Conservation (phyloP, 1,284 basidiomycete species). For the Thelephora terrestris region DNA sequence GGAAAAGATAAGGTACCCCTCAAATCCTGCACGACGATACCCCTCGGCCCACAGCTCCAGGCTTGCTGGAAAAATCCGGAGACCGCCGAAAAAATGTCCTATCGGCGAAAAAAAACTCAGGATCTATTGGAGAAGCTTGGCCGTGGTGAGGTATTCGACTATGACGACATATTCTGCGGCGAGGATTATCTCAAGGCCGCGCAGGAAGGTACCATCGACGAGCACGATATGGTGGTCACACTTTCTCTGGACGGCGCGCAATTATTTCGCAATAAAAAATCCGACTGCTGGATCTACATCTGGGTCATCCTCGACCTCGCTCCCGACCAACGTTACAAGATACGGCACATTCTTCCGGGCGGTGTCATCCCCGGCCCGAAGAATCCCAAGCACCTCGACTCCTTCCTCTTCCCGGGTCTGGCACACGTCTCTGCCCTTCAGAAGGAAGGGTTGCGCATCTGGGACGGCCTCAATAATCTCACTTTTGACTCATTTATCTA, state of each 20-base stretch:
- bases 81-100: conserved; percentile 10
- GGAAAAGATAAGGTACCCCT: conserved; percentile 8
- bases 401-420: conserved; percentile 26
- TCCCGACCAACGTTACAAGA: conserved; percentile 12
- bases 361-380: conserved; percentile 23
- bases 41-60: conserved; percentile 18
- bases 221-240: conserved; percentile 18
- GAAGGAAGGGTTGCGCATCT: conserved; percentile 14
- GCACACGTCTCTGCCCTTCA: conserved; percentile 16
- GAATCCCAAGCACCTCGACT: conserved; percentile 26
- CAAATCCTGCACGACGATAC: conserved; percentile 17
- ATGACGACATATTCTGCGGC: conserved; percentile 10
- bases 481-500: conserved; percentile 11
- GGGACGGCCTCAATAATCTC: conserved; percentile 16
- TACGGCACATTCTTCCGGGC: conserved; percentile 17
- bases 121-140: conserved; percentile 11
- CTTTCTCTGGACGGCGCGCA: conserved; percentile 25
- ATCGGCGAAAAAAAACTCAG: conserved; percentile 8
- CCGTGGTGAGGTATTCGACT: conserved; percentile 2
- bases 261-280: conserved; percentile 23
- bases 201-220: conserved; percentile 8
- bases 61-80: conserved; percentile 9
- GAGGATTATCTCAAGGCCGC: conserved; percentile 14
- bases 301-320: conserved; percentile 10
- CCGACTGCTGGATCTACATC: conserved; percentile 21